Conservation (phyloP, 2,329 filamentous ascomycete species). For the Claviceps capensis region DNA sequence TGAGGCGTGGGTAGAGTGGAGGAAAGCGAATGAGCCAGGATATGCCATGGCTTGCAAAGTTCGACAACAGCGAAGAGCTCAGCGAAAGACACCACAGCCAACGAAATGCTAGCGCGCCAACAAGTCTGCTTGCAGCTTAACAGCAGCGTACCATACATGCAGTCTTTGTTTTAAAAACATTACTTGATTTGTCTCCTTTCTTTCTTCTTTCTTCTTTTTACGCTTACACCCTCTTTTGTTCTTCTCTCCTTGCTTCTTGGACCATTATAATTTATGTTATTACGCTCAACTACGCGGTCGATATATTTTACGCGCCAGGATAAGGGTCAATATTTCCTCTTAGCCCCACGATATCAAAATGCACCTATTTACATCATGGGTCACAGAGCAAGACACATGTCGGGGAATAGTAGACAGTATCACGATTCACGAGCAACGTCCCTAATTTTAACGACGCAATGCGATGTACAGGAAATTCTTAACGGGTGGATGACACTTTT, state of each 20-base stretch:
- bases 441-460: not conserved
- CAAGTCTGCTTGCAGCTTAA: not conserved
- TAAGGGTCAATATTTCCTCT: not conserved
- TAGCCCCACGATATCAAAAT: not conserved
- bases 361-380: not conserved
- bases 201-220: not conserved
- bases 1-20: conserved; percentile 34
- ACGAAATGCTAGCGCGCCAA: not conserved
- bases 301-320: not conserved
- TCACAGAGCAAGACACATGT: not conserved
- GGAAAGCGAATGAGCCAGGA: conserved; percentile 33
- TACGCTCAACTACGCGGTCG: not conserved
- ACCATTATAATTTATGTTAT: not conserved
- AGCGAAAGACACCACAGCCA: conserved; percentile 11
- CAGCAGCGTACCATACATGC: no score
- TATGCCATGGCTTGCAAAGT: conserved; percentile 32
- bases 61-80: conserved; percentile 26
- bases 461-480: not conserved
- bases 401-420: not conserved
- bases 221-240: not conserved
- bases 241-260: not conserved
- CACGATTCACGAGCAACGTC: not conserved
- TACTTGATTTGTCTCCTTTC: not conserved
- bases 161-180: not conserved
- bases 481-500: no score